Conservation (phyloP, 495 filamentous ascomycete genomes). For the Daldinia grandis region DNA sequence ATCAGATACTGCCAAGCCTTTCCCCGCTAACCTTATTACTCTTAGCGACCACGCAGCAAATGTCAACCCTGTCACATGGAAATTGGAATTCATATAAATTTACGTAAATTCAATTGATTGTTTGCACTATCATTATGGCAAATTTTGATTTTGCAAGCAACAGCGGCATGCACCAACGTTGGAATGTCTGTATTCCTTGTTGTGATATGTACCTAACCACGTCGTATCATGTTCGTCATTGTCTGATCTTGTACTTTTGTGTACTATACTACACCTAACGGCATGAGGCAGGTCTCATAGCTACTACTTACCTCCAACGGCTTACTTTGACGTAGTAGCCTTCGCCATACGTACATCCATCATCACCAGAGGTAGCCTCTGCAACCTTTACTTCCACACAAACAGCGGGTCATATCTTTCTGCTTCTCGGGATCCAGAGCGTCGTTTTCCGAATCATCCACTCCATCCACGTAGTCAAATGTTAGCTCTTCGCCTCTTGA, state of each 20-base stretch:
- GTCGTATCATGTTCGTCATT: background rate
- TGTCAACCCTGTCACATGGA: background rate
- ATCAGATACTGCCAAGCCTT: constrained; percentile 9
- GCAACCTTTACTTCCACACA: constrained; percentile 73
- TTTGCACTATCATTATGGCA: too few species aligned
- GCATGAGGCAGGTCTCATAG: too few species aligned
- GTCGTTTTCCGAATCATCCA: constrained; percentile 56
- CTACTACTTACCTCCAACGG: too few species aligned
- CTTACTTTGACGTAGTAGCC: background rate
- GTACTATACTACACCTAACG: too few species aligned
- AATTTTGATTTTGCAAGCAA: too few species aligned
- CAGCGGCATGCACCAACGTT: background rate
- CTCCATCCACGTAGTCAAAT: constrained; percentile 81
- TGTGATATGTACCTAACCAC: background rate
- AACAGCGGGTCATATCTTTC: constrained; percentile 65
- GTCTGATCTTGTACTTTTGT: too few species aligned
- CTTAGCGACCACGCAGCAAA: background rate
- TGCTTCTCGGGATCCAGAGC: constrained; percentile 59
- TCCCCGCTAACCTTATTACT: constrained; percentile 26
- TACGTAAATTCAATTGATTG: too few species aligned
- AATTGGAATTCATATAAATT: background rate
- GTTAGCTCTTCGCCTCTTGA: constrained; percentile 76
- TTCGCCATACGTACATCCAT: background rate
- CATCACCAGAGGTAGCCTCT: constrained; percentile 71
- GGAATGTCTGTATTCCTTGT: background rate